These are phyloP conservation scores for Gossypium raimondii DNA, from an alignment of 345 rosid species.

Conservation along the genomic window DNA sequence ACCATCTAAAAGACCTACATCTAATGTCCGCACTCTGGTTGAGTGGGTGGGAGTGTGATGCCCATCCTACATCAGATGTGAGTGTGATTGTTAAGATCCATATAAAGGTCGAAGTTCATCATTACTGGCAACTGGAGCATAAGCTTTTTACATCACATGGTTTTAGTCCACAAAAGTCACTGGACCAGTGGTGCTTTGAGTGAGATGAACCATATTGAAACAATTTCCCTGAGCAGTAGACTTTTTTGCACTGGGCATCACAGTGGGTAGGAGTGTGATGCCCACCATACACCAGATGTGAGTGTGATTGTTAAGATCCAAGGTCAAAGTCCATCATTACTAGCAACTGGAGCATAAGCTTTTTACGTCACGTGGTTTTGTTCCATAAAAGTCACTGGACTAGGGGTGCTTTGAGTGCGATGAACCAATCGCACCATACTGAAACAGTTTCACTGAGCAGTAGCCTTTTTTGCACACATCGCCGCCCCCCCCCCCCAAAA, in stretches of 20 bases:
- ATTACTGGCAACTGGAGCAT: neutral
- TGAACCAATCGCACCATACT: neutral
- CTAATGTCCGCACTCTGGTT: neutral
- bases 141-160: neutral
- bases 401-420: neutral
- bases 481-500: too few relatives aligned
- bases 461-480: neutral
- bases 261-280: neutral
- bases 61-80: neutral
- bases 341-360: neutral
- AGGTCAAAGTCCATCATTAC: neutral
- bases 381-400: neutral
- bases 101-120: neutral
- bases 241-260: neutral
- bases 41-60: neutral
- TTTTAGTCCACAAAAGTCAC: neutral
- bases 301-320: neutral
- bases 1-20: too few relatives aligned
- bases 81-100: neutral
- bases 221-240: neutral
- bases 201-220: neutral
- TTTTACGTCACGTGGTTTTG: neutral
- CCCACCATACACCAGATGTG: neutral
- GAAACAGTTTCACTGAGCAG: neutral
- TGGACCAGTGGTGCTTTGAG: neutral